Evolutionary conservation across 2,329 filamentous ascomycete genomes (phyloP).

Genomic region (Cladosporium sp.): DNA sequence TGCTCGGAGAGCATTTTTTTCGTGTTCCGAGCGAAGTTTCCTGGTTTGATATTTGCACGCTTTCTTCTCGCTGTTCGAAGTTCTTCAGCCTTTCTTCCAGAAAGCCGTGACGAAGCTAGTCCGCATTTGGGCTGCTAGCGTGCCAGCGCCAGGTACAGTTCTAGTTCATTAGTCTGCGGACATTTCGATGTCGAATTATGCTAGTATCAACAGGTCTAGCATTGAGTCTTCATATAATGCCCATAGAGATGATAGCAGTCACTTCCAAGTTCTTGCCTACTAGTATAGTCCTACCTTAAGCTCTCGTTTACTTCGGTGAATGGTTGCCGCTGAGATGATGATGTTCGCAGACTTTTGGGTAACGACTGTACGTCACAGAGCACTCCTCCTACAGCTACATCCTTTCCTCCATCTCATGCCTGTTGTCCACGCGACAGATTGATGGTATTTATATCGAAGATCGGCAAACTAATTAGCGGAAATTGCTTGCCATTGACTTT

Average conservation of each 20-base stretch:
- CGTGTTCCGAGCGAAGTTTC: neutral
- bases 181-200: too few relatives aligned
- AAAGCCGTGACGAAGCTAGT: neutral
- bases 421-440: neutral
- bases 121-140: neutral
- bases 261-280: too few relatives aligned
- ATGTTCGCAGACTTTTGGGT: too few relatives aligned
- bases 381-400: neutral
- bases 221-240: too few relatives aligned
- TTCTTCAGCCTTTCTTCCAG: neutral
- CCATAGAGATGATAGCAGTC: too few relatives aligned
- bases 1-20: constrained; percentile 47
- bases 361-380: too few relatives aligned
- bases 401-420: neutral
- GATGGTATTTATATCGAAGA: neutral
- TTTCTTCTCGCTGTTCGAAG: constrained; percentile 1
- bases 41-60: neutral
- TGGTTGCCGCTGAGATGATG: too few relatives aligned
- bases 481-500: neutral
- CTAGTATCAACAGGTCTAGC: too few relatives aligned
- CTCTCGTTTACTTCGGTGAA: too few relatives aligned
- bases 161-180: too few relatives aligned
- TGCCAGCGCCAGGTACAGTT: too few relatives aligned
- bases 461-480: neutral
- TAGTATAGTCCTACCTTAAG: too few relatives aligned